Evolutionary conservation across 768 basidiomycete genomes (phyloP), one percentile per base, ranked within the genome.

Genomic region (Mycena venus): DNA sequence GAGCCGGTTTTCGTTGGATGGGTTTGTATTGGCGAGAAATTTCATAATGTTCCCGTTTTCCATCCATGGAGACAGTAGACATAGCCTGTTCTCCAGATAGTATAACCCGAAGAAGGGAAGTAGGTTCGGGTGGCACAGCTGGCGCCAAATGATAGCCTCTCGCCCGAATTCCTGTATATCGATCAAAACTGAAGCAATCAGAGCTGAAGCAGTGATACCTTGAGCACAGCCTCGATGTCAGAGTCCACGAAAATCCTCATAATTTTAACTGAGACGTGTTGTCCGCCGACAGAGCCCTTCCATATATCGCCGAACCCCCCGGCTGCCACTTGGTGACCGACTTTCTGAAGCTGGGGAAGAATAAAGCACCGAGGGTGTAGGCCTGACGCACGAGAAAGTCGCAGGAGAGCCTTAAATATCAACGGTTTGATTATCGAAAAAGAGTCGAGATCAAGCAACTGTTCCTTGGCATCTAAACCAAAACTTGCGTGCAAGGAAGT

Each of bases 1-100:
- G 6, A 53, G 42, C 19, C 49, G 44, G 0, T 53, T 25, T 12
- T 21, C 31, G 17, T 27, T 21, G 4, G 58, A 1, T 19, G 44
- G 42, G 0, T 55, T 27, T 19, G 15, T 21, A 15, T 38, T 9
- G 53, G 17, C 53, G 53, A 82, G 14, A 60, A 72, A 79, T 14
- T 77, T 62, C 1, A 72, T 21, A 14, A 83, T 65, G 4, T 80
- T 77, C 0, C 83, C 82, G 17, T 82, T 74, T 36, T 77, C 68
- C 82, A 83, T 83, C 81, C 82, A 82, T 4, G 81, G 80, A 7
- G 75, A 72, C 15, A 84, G 29, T 17, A 84, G 79, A 27, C 75
- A 77, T 29, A 79, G 42, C 12, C 76, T 51, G 17, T 58, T 44
- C 0, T 70, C 64, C 59, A 77, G 67, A 55, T 74, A 62, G 44